Base-by-base conservation (phyloP, 306 rosid genomes). In the Medicago ruthenica region DNA sequence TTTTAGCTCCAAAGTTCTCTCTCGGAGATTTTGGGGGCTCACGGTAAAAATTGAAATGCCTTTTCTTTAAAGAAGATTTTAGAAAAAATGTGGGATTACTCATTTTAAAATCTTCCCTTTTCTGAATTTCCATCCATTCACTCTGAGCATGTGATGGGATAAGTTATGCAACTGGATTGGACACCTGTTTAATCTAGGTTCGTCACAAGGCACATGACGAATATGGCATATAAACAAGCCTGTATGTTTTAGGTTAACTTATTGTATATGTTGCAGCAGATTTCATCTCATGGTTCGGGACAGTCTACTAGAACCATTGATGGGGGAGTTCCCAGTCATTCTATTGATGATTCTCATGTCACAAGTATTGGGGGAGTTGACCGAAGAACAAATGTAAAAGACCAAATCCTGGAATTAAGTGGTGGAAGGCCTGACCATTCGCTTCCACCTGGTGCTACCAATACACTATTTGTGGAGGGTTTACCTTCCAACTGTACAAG, bases 401-500 rank as follows among this genome's bases (percentile, higher is more conserved):
- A 94, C 40, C 85, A 85, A 80, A 64, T 80, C 67, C n/a, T 85
- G 75, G 95, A 87, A 76, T 80, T 83, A 69, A 83, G 92, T 59
- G 51, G 93, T 76, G 89, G 92, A 78, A 90, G 95, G 85, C 66
- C 88, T 24, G 97, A 88, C 58, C 84, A 83, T 80, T 86, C 96
- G 54, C 95, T 94, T 83, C 98, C 98, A 42, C 95, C 92, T 53
- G 97, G 88, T 85, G 97, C 98, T 85, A 83, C 96, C 47, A 92
- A 86, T 85, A 94, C 97, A 10, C 89, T 94, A 14, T 94, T 87
- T 84, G 98, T 94, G 63, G 98, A 94, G 87, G 98, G 98, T 66
- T 88, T 94, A 78, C 98, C 98, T 69, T 61, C 95, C 74, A 88
- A 87, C 83, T 94, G 97, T 76, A 81, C 95, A 5, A 83, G 97